Evolutionary conservation across 768 basidiomycete genomes (phyloP).

Genomic region (Symmetrospora coprosmae): DNA sequence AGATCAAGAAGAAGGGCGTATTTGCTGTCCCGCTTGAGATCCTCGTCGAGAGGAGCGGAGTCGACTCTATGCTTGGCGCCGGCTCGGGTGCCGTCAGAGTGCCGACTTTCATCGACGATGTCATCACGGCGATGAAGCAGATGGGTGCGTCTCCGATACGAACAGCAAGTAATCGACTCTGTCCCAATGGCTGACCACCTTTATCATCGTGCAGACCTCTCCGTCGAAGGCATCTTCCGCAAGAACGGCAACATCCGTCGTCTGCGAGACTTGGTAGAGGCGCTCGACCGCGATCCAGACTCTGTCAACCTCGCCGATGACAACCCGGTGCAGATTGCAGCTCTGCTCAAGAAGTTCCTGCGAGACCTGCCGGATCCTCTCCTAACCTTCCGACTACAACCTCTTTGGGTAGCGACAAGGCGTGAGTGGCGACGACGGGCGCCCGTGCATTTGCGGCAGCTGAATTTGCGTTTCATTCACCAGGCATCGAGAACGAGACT

Average conservation of each 20-base stretch:
- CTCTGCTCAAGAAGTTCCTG: slow-evolving; percentile 90
- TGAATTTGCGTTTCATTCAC: too few species aligned
- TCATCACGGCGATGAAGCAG: slow-evolving; percentile 93
- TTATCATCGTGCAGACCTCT: slow-evolving; percentile 59
- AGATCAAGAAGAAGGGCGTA: slow-evolving; percentile 52
- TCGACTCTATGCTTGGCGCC: slow-evolving; percentile 85
- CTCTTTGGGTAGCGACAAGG: slow-evolving; percentile 72
- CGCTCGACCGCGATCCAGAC: slow-evolving; percentile 82
- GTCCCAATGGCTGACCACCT: neutral
- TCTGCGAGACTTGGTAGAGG: slow-evolving; percentile 75
- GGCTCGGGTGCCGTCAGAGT: slow-evolving; percentile 70
- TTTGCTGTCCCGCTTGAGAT: slow-evolving; percentile 87
- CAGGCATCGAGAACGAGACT: slow-evolving; percentile 57
- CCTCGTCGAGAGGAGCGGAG: slow-evolving; percentile 81
- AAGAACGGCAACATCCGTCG: slow-evolving; percentile 95
- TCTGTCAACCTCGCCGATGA: slow-evolving; percentile 85
- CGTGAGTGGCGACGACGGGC: slow-evolving; percentile 50
- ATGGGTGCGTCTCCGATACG: slow-evolving; percentile 59
- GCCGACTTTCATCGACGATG: slow-evolving; percentile 96
- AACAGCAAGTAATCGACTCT: neutral
- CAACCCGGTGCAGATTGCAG: slow-evolving; percentile 92
- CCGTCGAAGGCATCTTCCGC: slow-evolving; percentile 94
- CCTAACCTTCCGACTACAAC: slow-evolving; percentile 84
- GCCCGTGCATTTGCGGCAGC: neutral
- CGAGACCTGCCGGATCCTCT: slow-evolving; percentile 91